Evolutionary conservation across 805 yeast genomes (phyloP).

Genomic region (Candida suzukii): DNA sequence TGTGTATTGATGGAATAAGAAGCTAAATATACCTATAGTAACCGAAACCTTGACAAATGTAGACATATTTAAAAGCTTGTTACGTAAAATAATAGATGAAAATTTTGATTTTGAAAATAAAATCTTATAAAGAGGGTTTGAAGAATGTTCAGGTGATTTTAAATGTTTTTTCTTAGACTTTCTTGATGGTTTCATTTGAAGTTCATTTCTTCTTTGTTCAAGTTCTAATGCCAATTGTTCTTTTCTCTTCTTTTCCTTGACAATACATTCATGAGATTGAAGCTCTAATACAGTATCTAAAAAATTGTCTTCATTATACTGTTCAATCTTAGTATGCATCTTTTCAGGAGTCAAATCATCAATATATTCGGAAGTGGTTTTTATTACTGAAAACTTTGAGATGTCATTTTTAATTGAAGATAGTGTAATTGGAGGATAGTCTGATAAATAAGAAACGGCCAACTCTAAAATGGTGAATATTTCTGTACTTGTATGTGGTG

Average conservation of each 20-base stretch:
- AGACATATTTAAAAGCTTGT: background rate
- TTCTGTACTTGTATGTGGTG: conserved; percentile 17
- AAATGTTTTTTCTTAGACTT: background rate
- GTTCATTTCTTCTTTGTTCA: background rate
- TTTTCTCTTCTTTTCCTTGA: background rate
- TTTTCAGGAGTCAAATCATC: background rate
- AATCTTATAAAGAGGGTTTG: background rate
- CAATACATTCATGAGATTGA: background rate
- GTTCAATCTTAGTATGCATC: background rate
- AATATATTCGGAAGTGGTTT: background rate
- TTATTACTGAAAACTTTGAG: conserved; percentile 1
- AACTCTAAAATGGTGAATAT: conserved; percentile 19
- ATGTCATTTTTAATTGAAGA: background rate
- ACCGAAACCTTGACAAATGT: conserved; percentile 1
- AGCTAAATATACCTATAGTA: background rate
- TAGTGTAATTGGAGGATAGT: conserved; percentile 1
- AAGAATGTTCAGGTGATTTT: too few relatives aligned
- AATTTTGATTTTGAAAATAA: background rate
- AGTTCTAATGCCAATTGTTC: background rate
- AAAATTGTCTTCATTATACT: background rate
- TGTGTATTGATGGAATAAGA: background rate
- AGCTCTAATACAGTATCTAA: background rate
- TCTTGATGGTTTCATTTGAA: background rate
- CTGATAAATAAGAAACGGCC: conserved; percentile 7
- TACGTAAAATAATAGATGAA: background rate